Evolutionary conservation across 2,329 filamentous ascomycete genomes (phyloP).

Genomic region (Alternaria postmessia): DNA sequence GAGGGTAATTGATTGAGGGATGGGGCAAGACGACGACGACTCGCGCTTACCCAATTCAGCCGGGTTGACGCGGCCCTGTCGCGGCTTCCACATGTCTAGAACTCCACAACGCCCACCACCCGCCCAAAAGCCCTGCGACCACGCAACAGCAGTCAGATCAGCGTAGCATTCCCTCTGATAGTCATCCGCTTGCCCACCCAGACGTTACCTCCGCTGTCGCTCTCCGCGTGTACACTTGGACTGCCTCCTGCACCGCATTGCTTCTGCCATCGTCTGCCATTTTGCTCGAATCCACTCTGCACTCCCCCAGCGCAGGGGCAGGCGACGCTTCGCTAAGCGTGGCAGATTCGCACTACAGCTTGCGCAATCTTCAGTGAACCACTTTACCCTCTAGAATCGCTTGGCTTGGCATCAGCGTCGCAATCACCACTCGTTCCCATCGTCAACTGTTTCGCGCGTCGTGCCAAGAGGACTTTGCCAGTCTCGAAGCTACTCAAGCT

Average conservation of each 20-base stretch:
- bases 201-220: background rate
- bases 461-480: constrained; percentile 8
- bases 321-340: constrained; percentile 15
- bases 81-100: constrained; percentile 25
- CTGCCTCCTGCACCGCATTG: background rate
- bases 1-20: constrained; percentile 25
- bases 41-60: constrained; percentile 19
- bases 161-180: background rate
- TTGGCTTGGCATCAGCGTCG: constrained; percentile 15
- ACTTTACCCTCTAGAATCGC: constrained; percentile 14
- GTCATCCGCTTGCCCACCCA: background rate
- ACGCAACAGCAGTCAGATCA: constrained; percentile 8
- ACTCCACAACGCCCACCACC: constrained; percentile 19
- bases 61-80: constrained; percentile 25
- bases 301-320: constrained; percentile 12
- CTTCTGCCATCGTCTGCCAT: background rate
- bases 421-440: constrained; percentile 7
- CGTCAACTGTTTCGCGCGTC: constrained; percentile 8
- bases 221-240: background rate
- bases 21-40: constrained; percentile 22
- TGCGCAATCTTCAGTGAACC: constrained; percentile 23
- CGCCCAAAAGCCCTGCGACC: constrained; percentile 7
- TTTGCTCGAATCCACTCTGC: too few species aligned
- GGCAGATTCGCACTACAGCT: constrained; percentile 22
- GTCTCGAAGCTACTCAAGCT: constrained; percentile 14